Evolutionary conservation across 768 basidiomycete genomes (phyloP).

Genomic region (Tricholoma furcatifolium): DNA sequence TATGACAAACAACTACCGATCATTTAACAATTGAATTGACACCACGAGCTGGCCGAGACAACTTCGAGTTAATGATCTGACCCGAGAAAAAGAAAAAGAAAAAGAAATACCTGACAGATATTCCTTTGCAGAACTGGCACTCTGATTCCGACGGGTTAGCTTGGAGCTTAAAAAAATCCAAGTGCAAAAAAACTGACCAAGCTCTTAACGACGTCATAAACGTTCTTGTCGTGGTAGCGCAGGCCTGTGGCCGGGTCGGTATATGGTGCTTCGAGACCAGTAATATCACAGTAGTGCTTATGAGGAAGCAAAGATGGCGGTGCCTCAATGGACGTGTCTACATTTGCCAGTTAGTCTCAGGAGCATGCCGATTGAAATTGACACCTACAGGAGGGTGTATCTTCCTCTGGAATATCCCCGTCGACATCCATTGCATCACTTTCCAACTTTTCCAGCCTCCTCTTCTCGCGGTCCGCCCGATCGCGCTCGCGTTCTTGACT

Average conservation of each 20-base stretch:
- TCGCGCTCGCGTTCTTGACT: constrained; percentile 80
- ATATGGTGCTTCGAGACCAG: constrained; percentile 82
- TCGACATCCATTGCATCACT: constrained; percentile 55
- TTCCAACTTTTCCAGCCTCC: constrained; percentile 49
- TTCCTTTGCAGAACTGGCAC: constrained; percentile 69
- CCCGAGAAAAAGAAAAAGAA: background rate
- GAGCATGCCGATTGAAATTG: background rate
- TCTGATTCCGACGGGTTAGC: constrained; percentile 37
- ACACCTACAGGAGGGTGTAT: constrained; percentile 67
- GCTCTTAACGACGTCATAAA: constrained; percentile 80
- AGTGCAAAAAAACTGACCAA: constrained; percentile 43
- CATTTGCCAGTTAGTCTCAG: background rate
- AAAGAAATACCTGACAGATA: constrained; percentile 58
- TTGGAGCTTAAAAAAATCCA: background rate
- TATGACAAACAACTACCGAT: too few relatives aligned
- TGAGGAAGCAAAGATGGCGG: constrained; percentile 80
- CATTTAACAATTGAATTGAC: too few relatives aligned
- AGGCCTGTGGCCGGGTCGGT: constrained; percentile 80
- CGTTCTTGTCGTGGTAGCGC: constrained; percentile 81
- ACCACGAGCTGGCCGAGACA: too few relatives aligned
- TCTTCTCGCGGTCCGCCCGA: constrained; percentile 60
- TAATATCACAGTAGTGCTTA: constrained; percentile 82
- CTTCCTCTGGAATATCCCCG: constrained; percentile 49
- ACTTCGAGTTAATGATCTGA: too few relatives aligned
- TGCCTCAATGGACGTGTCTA: constrained; percentile 82